A percentile compares a stretch with the other conserved stretches of the same genome.
phyloP scores from a whole-genome alignment of 129 eudicot species.

The Cynara cardunculus region DNA sequence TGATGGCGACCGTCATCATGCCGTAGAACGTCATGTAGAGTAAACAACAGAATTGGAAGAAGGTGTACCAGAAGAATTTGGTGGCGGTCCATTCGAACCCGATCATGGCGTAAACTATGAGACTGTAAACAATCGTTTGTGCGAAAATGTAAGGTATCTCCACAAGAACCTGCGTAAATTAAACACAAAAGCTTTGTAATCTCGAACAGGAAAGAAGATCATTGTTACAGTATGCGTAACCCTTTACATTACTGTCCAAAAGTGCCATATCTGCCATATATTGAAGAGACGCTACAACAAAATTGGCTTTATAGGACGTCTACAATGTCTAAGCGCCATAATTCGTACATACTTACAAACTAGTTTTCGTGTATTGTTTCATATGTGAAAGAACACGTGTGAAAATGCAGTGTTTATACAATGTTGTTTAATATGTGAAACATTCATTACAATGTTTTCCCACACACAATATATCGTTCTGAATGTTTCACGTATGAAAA shows the following conservation, averaged over 20 bases:
- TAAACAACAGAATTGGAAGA: conserved; percentile 34
- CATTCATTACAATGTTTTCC: no score
- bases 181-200: background rate
- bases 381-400: no score
- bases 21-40: conserved; percentile 46
- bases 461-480: background rate
- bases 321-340: no score
- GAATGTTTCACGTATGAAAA: background rate
- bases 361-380: no score
- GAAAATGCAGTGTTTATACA: no score
- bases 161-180: conserved; percentile 31
- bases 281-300: background rate
- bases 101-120: conserved; percentile 45
- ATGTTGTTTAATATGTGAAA: no score
- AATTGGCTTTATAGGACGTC: no score
- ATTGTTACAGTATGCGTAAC: background rate
- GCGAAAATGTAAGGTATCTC: conserved; percentile 36
- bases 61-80: conserved; percentile 38
- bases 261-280: background rate
- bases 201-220: background rate
- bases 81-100: conserved; percentile 44
- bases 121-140: conserved; percentile 25
- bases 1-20: conserved; percentile 46
- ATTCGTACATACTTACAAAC: no score
- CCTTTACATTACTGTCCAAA: background rate